Base-by-base conservation (phyloP, 2,329 filamentous ascomycete genomes). In the Penicillium sclerotigenum region DNA sequence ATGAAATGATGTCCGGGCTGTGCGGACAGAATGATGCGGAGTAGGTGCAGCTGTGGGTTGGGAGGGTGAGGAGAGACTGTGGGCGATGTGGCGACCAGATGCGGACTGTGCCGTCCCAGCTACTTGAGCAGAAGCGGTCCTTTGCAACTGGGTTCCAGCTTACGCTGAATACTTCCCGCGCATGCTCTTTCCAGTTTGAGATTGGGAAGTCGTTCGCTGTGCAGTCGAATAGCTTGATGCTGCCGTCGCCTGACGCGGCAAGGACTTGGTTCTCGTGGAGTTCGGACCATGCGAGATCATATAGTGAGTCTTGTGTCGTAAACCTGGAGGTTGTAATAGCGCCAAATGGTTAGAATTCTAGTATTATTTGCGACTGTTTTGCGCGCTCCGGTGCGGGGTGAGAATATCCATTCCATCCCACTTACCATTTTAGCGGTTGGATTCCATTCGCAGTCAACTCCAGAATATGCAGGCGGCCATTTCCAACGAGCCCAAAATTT, bases 401-500 rank as follows among this genome's bases (percentile, higher is more conserved):
- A 18, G 14, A 38, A n/a, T 26, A 46, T 37, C n/a, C n/a, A n/a
- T n/a, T n/a, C n/a, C n/a, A n/a, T n/a, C 20, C 11, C 37, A 59
- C 66, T 71, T 71, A 93, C 87, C 84, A 88, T 80, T 94, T 95
- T 73, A 95, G 87, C 47, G 91, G 84, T 52, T 89, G 85, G 56
- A 97, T 88, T 10, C 94, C 94, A 58, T 89, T 85, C 0, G 90
- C 82, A 4, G 91, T 95, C 61, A 99, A 77, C 29, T 87, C 88
- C 26, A 97, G 81, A 56, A 93, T 86, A 70, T 90, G 97, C 1
- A 97, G 77, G 41, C 92, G 86, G 11, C 94, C 94, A 79, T 99
- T 99, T 46, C 94, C 94, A 34, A 99, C 93, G 37, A 99, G 89
- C 37, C 94, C 94, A 77, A 94, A 99, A 80, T 99, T 97, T 61